A percentile compares a stretch with the other conserved stretches of the same genome.
Evolutionary conservation across 495 filamentous ascomycete species (phyloP).

Genomic region (Wilcoxina mikolae): DNA sequence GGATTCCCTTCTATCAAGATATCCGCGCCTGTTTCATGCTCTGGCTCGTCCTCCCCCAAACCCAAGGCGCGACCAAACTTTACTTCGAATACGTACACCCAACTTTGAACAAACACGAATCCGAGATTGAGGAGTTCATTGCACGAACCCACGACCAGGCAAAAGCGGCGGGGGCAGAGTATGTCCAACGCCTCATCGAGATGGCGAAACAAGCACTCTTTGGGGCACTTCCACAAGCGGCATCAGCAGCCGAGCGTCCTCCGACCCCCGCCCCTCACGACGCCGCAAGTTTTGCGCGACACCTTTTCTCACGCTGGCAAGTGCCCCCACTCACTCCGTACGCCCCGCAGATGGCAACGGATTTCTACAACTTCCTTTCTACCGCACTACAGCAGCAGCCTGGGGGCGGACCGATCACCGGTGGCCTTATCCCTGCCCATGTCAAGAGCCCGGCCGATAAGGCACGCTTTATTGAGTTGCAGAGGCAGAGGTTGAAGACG

Average conservation of each 20-base stretch:
- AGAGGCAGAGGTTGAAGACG: conserved; percentile 21
- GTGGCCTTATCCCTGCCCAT: conserved; percentile 18
- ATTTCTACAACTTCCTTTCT: conserved; percentile 63
- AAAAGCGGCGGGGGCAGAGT: conserved; percentile 61
- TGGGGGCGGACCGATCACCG: not conserved
- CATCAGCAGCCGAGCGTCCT: conserved; percentile 31
- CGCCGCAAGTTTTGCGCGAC: conserved; percentile 53
- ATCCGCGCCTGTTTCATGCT: conserved; percentile 73
- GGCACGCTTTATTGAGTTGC: conserved; percentile 23
- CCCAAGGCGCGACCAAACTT: conserved; percentile 71
- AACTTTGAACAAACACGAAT: conserved; percentile 74
- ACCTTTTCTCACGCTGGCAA: conserved; percentile 68
- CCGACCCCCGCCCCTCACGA: conserved; percentile 37
- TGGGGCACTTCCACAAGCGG: conserved; percentile 41
- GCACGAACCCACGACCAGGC: conserved; percentile 64
- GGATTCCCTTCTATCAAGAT: conserved; percentile 90
- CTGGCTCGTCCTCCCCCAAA: conserved; percentile 95
- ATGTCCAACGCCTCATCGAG: conserved; percentile 66
- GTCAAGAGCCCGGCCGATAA: conserved; percentile 23
- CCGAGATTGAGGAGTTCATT: conserved; percentile 81
- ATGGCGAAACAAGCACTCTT: conserved; percentile 52
- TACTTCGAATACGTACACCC: conserved; percentile 79
- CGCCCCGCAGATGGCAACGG: conserved; percentile 37
- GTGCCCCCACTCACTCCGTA: conserved; percentile 43
- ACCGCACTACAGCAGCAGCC: conserved; percentile 36